These are phyloP conservation scores for Cercospora nicotianae DNA, from an alignment of 2,329 filamentous ascomycete genomes.

Conservation along the genomic window DNA sequence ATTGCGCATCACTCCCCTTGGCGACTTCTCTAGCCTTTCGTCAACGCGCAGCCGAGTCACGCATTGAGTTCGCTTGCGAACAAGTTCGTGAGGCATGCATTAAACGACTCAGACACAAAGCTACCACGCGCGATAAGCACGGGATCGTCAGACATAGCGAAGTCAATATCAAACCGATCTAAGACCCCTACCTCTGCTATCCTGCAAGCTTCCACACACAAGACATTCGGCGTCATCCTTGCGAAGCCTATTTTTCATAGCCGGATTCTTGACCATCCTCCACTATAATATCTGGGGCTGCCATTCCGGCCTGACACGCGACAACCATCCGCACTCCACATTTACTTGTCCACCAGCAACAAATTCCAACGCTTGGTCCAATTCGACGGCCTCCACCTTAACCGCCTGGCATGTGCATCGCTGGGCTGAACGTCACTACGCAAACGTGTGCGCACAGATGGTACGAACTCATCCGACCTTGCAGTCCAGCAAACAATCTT, in stretches of 20 bases:
- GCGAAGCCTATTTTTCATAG: conserved; percentile 3
- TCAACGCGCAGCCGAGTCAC: neutral
- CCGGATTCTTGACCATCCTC: conserved; percentile 12
- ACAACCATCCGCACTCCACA: conserved; percentile 3
- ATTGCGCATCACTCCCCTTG: conserved; percentile 6
- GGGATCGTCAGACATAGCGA: conserved; percentile 2
- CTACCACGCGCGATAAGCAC: conserved; percentile 6
- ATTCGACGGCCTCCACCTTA: neutral
- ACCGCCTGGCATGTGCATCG: conserved; percentile 48
- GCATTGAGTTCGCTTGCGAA: conserved; percentile 8
- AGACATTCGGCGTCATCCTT: conserved; percentile 17
- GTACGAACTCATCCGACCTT: conserved; percentile 50
- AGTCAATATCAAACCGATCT: neutral
- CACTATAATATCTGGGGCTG: conserved; percentile 10
- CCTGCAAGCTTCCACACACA: conserved; percentile 10
- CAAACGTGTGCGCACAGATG: conserved; percentile 52
- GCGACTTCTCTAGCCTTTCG: conserved; percentile 6
- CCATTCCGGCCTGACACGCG: conserved; percentile 1
- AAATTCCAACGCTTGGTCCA: neutral
- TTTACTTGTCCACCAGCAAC: conserved; percentile 4
- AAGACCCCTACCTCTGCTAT: conserved; percentile 1
- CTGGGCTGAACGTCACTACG: conserved; percentile 51
- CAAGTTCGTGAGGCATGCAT: conserved; percentile 7
- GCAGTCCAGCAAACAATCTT: conserved; percentile 47
- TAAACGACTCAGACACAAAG: conserved; percentile 1